A percentile compares a stretch with the other conserved stretches of the same genome.
Conservation (phyloP, 257 asterid species). For the Striga asiatica region DNA sequence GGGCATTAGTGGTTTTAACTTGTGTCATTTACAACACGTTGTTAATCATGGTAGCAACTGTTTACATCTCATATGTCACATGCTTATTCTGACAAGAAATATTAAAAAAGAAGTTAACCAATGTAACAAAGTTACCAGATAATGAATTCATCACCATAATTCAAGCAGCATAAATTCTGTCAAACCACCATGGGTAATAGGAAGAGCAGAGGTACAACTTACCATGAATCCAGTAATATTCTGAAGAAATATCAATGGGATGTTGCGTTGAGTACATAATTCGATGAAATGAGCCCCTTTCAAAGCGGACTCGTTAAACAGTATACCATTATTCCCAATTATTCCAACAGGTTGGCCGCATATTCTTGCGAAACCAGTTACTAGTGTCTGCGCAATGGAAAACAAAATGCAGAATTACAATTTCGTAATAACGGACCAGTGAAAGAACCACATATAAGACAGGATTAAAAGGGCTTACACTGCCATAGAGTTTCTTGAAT, state of each 20-base stretch:
- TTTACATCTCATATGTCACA: neutral
- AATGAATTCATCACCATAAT: neutral
- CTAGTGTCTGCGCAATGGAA: slow-evolving; percentile 57
- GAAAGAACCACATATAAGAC: neutral
- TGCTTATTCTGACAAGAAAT: slow-evolving; percentile 4
- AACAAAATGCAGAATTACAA: slow-evolving; percentile 9
- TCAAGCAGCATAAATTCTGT: too few species aligned
- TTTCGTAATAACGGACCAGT: neutral
- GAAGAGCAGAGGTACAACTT: slow-evolving; percentile 5
- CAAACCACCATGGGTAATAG: neutral
- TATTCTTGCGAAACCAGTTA: slow-evolving; percentile 90
- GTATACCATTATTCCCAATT: slow-evolving; percentile 83
- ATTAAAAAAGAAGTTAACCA: neutral
- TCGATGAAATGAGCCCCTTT: slow-evolving; percentile 97
- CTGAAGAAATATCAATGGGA: slow-evolving; percentile 90
- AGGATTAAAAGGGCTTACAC: slow-evolving; percentile 56
- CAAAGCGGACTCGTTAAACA: slow-evolving; percentile 91
- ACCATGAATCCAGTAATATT: slow-evolving; percentile 97
- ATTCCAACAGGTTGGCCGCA: slow-evolving; percentile 91
- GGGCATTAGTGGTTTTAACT: neutral
- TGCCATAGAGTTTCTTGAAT: slow-evolving; percentile 97
- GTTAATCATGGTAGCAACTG: slow-evolving; percentile 3
- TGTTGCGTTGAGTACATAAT: slow-evolving; percentile 79
- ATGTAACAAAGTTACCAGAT: neutral
- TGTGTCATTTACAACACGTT: neutral